Evolutionary conservation across 495 filamentous ascomycete species (phyloP).

Genomic region (Astrocystis sublimbata): DNA sequence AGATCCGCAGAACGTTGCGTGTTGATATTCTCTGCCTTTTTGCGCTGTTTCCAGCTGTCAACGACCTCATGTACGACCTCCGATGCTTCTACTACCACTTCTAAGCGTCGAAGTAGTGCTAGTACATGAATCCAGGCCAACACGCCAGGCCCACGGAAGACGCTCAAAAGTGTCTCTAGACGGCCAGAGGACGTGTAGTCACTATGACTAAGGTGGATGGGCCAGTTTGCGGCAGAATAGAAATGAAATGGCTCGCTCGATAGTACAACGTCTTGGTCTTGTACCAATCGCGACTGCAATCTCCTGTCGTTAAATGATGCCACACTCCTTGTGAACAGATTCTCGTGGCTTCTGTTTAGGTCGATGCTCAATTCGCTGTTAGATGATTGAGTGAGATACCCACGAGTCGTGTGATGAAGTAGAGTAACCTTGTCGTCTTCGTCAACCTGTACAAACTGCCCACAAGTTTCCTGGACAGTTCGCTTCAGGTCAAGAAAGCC

Average conservation of each 20-base stretch:
- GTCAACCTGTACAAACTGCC: constrained; percentile 44
- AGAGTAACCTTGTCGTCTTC: constrained; percentile 34
- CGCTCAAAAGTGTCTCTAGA: background rate
- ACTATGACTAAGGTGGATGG: background rate
- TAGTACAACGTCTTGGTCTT: constrained; percentile 28
- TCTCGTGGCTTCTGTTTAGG: background rate
- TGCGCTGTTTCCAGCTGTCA: background rate
- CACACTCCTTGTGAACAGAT: constrained; percentile 27
- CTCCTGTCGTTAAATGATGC: constrained; percentile 17
- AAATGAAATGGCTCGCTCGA: constrained; percentile 37
- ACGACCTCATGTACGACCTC: constrained; percentile 7
- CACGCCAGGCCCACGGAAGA: constrained; percentile 15
- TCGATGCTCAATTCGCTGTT: constrained; percentile 21
- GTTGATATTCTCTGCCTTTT: background rate
- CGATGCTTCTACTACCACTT: constrained; percentile 5
- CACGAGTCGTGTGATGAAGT: constrained; percentile 47
- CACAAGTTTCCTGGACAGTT: constrained; percentile 39
- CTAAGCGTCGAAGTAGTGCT: constrained; percentile 12
- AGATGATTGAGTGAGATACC: constrained; percentile 33
- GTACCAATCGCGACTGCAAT: constrained; percentile 22
- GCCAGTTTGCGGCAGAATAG: background rate
- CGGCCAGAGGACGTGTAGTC: background rate
- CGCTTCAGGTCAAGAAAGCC: constrained; percentile 36
- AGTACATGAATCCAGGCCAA: constrained; percentile 20
- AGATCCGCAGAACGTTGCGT: constrained; percentile 13